These are phyloP conservation scores for Clarireedia paspali DNA, from an alignment of 2,329 filamentous ascomycete genomes.

Conservation along the genomic window DNA sequence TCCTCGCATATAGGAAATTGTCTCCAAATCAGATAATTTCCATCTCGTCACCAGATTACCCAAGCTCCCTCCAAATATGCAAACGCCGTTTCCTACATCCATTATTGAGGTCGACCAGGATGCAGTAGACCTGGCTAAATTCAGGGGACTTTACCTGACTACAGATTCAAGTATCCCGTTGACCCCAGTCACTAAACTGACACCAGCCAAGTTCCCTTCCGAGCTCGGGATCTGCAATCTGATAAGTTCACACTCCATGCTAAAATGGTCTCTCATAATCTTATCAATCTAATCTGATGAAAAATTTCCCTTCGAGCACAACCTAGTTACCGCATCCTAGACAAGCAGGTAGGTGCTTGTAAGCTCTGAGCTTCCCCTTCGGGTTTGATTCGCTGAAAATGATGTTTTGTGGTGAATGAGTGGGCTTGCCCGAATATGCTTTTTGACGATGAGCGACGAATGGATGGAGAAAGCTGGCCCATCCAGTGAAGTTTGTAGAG, in stretches of 20 bases:
- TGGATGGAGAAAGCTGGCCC: background rate
- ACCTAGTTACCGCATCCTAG: background rate
- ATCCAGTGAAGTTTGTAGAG: background rate
- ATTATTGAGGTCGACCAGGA: background rate
- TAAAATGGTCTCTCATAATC: background rate
- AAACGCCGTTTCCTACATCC: background rate
- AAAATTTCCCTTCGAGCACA: background rate
- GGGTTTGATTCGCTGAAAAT: background rate
- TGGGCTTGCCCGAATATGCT: background rate
- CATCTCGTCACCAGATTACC: background rate
- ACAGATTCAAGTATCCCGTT: background rate
- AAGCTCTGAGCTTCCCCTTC: background rate
- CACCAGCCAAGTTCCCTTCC: background rate
- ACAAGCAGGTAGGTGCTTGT: background rate
- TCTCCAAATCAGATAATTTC: background rate
- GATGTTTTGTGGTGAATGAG: background rate
- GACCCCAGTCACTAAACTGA: conserved; percentile 6
- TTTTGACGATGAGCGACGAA: too few relatives aligned
- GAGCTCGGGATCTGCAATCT: background rate
- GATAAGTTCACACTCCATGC: background rate
- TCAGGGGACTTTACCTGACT: background rate
- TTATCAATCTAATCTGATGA: conserved; percentile 12
- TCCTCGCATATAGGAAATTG: background rate
- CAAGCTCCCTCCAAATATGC: background rate
- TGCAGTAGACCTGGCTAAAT: background rate